Evolutionary conservation across 352 stramenopile species (phyloP), one percentile per base, ranked within the genome.

Genomic region (Phytophthora crassamura): DNA sequence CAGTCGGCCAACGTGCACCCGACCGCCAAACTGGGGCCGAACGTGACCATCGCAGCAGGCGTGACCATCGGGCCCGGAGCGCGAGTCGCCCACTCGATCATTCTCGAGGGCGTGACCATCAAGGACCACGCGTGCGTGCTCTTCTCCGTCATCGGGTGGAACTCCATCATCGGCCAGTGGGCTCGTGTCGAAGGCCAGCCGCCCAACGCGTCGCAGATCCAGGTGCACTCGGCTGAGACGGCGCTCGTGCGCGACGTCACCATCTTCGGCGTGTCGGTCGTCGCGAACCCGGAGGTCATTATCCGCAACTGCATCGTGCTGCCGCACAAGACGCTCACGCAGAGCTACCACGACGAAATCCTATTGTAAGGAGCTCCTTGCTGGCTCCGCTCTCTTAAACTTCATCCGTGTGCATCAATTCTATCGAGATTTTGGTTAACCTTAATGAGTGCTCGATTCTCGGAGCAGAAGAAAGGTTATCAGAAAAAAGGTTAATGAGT

Each of bases 281-380:
- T 95, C 33, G 86, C 86, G 3, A 93, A 90, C 57, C 88, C 89
- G 0, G 89, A 96, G 68, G 65, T 96, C 25, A 93, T 95, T 70
- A 93, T 96, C 56, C 89, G 89, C 54, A 96, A 96, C 69, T 96
- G 89, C 48, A 90, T 96, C 60, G 89, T 96, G 28, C 71, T 96
- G 15, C 87, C 87, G 20, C 86, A 94, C 77, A 96, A 96, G 72
- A 92, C 85, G 14, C 83, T 96, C 20, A 89, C 86, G 51, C 80
- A 88, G 68, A 96, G 86, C 75, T 95, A 94, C 64, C 87, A 96
- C 68, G 88, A 95, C 71, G 84, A 96, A 69, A 95, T 96, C 62
- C 74, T 96, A 57, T 80, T 95, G 74, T 96, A 86, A 81, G 38
- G 47, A 51, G 57, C 30, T 53, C 54, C 55, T 66, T 66, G 54